Percentiles rank a stretch among this genome's conserved stretches.
These are phyloP conservation scores for Claviceps arundinis DNA, from an alignment of 2,329 filamentous ascomycete genomes.

Conservation along the genomic window DNA sequence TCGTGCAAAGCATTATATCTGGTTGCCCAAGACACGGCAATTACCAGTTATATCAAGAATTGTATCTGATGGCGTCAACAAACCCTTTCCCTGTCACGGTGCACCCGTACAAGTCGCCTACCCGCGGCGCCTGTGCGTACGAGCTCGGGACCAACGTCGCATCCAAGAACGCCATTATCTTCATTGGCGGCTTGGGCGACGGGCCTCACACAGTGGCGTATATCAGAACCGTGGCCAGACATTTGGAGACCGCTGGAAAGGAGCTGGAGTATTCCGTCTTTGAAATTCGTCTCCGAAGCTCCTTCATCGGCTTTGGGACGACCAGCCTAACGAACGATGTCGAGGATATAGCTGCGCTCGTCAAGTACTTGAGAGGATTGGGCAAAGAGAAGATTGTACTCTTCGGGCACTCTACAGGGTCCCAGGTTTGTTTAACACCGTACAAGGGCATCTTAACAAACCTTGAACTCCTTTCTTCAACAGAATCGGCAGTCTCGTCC, in stretches of 20 bases:
- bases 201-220: conserved; percentile 54
- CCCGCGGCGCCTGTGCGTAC: conserved; percentile 30
- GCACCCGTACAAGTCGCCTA: conserved; percentile 31
- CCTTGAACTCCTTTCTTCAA: neutral
- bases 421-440: conserved; percentile 29
- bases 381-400: conserved; percentile 39
- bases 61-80: conserved; percentile 10
- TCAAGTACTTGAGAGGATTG: conserved; percentile 38
- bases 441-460: neutral
- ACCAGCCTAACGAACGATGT: conserved; percentile 38
- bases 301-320: conserved; percentile 39
- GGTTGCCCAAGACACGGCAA: neutral
- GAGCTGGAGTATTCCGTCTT: conserved; percentile 39
- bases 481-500: neutral
- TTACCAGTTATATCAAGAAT: neutral
- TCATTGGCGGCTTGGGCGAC: conserved; percentile 58
- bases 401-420: conserved; percentile 46
- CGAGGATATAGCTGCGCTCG: conserved; percentile 37
- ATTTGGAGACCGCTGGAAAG: conserved; percentile 22
- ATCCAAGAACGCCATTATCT: conserved; percentile 47
- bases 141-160: conserved; percentile 26
- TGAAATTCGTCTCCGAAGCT: conserved; percentile 41
- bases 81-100: conserved; percentile 29
- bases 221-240: conserved; percentile 30
- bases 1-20: no score